Percentiles rank a stretch among this genome's conserved stretches.
Conservation (phyloP, 192 early-diverging fungal genomes). For the Entomortierella beljakovae region DNA sequence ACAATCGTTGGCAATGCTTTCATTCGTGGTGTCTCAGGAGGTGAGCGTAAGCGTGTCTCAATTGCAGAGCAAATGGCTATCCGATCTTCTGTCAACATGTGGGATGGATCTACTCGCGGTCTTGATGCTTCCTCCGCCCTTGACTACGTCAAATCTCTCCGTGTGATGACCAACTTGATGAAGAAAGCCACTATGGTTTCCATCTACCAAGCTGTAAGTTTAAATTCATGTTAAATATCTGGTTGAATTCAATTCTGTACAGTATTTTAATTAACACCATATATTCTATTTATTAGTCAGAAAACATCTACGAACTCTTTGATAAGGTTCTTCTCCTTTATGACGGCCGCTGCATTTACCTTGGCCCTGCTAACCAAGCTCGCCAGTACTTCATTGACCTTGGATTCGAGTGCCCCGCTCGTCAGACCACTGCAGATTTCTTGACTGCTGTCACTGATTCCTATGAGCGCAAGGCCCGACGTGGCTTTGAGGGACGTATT, state of each 20-base stretch:
- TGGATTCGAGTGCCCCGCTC: constrained; percentile 70
- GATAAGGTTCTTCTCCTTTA: constrained; percentile 77
- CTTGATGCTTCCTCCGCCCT: constrained; percentile 87
- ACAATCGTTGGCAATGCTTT: constrained; percentile 82
- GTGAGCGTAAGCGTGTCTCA: constrained; percentile 82
- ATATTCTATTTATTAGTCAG: constrained; percentile 45
- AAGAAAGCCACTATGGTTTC: constrained; percentile 73
- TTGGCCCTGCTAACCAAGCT: constrained; percentile 70
- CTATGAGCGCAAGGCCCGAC: constrained; percentile 61
- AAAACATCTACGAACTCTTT: constrained; percentile 82
- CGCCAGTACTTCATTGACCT: constrained; percentile 71
- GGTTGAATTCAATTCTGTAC: not conserved
- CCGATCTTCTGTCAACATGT: constrained; percentile 64
- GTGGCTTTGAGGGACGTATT: constrained; percentile 67
- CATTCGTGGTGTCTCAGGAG: constrained; percentile 80
- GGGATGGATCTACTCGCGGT: constrained; percentile 82
- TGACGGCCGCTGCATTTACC: constrained; percentile 75
- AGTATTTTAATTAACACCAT: not conserved
- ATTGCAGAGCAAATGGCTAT: constrained; percentile 83
- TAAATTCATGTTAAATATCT: constrained; percentile 33
- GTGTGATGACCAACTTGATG: constrained; percentile 79
- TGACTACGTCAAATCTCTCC: constrained; percentile 82
- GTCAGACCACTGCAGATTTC: constrained; percentile 81
- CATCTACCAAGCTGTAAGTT: constrained; percentile 81
- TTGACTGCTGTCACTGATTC: constrained; percentile 77